Percentiles rank a stretch among this genome's conserved stretches.
Conservation (phyloP, 495 filamentous ascomycete species). For the Penicillium cosmopolitanum region DNA sequence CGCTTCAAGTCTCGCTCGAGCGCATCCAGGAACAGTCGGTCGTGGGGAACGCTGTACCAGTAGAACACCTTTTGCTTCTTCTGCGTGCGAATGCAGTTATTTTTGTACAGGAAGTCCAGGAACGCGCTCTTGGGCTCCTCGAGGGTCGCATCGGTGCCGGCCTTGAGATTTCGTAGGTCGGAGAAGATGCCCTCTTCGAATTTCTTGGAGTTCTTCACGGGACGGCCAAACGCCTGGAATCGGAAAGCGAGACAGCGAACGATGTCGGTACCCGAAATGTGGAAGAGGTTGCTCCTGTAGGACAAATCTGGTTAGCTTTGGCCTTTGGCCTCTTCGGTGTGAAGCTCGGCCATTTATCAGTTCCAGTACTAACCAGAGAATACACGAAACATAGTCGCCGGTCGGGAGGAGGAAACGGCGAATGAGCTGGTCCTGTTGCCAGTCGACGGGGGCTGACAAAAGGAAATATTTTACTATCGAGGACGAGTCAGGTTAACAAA, state of each 20-base stretch:
- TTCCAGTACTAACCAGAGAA: constrained; percentile 73
- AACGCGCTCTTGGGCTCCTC: constrained; percentile 99
- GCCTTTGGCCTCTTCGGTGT: background rate
- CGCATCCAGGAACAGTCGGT: constrained; percentile 95
- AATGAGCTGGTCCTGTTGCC: constrained; percentile 95
- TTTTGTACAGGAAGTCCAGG: constrained; percentile 98
- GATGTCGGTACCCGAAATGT: constrained; percentile 98
- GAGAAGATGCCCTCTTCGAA: constrained; percentile 99
- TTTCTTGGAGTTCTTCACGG: constrained; percentile 99
- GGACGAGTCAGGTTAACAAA: constrained; percentile 2
- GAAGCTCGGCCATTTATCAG: background rate
- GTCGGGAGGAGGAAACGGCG: constrained; percentile 93
- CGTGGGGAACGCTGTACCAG: constrained; percentile 99
- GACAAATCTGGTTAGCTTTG: constrained; percentile 6
- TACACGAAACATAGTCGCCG: constrained; percentile 97
- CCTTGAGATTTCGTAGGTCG: constrained; percentile 95
- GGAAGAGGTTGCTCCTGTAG: constrained; percentile 92
- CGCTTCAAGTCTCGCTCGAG: constrained; percentile 96
- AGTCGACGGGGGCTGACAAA: constrained; percentile 97
- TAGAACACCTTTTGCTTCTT: constrained; percentile 99
- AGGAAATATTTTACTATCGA: constrained; percentile 96
- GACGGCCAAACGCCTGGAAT: constrained; percentile 97
- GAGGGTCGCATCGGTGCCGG: constrained; percentile 96
- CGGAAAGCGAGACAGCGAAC: constrained; percentile 97
- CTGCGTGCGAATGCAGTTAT: constrained; percentile 99